phyloP scores from a whole-genome alignment of 441 rosid species.

The Pelargonium australe region DNA sequence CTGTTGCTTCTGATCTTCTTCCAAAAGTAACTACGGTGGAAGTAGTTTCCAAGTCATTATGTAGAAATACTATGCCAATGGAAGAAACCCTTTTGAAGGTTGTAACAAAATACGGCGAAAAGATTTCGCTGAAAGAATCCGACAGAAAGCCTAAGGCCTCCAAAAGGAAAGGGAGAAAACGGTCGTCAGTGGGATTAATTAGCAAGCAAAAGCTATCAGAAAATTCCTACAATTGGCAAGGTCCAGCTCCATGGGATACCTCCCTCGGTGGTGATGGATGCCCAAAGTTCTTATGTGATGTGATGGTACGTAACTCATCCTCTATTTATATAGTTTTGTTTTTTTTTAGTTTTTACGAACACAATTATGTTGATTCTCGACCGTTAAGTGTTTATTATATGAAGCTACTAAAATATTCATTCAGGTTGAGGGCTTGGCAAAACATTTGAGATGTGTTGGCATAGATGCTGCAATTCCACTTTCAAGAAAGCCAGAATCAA shows the following conservation, averaged over 20 bases:
- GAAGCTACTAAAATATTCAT: slow-evolving; percentile 22
- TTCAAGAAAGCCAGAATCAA: slow-evolving; percentile 64
- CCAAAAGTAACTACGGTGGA: slow-evolving; percentile 31
- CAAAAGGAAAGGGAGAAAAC: slow-evolving; percentile 54
- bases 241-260: slow-evolving; percentile 77
- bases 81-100: slow-evolving; percentile 50
- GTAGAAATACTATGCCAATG: slow-evolving; percentile 58
- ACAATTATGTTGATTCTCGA: no score
- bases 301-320: slow-evolving; percentile 48
- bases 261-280: slow-evolving; percentile 75
- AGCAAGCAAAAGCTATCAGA: slow-evolving; percentile 34
- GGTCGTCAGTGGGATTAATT: slow-evolving; percentile 22
- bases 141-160: slow-evolving; percentile 54
- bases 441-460: slow-evolving; percentile 88
- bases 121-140: slow-evolving; percentile 53
- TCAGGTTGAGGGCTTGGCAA: slow-evolving; percentile 91
- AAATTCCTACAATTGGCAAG: slow-evolving; percentile 51
- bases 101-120: slow-evolving; percentile 63
- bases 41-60: slow-evolving; percentile 30
- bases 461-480: slow-evolving; percentile 77
- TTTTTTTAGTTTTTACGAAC: no score
- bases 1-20: slow-evolving; percentile 37
- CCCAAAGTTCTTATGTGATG: slow-evolving; percentile 88
- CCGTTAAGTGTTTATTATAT: neutral
- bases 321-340: neutral